A percentile compares a stretch with the other conserved stretches of the same genome.
These are phyloP conservation scores for Fusarium hainanense DNA, from an alignment of 2,329 filamentous ascomycete species.

Conservation along the genomic window DNA sequence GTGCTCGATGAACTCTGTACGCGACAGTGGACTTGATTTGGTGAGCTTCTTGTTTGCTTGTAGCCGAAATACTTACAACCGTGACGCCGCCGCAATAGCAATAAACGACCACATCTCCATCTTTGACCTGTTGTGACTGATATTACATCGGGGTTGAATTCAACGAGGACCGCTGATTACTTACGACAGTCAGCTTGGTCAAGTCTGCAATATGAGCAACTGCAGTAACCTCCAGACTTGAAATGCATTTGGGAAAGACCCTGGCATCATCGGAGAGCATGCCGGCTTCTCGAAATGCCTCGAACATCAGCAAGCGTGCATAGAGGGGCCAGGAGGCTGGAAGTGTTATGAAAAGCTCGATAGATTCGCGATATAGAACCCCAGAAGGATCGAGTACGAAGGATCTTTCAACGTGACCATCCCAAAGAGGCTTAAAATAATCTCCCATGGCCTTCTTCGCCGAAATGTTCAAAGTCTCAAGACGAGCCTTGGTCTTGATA, in stretches of 20 bases:
- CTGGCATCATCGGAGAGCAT: neutral
- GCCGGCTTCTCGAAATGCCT: neutral
- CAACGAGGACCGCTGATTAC: too few species aligned
- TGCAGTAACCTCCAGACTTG: neutral
- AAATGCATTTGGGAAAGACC: neutral
- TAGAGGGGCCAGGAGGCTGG: neutral
- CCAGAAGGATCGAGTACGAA: neutral
- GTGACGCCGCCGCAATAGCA: neutral
- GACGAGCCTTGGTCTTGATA: accelerated
- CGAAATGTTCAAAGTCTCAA: accelerated
- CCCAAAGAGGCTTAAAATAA: neutral
- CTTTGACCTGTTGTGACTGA: neutral
- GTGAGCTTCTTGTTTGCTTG: neutral
- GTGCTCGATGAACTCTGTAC: neutral
- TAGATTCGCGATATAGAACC: neutral
- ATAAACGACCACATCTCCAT: neutral
- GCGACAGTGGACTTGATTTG: neutral
- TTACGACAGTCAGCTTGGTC: neutral
- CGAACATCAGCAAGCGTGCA: neutral
- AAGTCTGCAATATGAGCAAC: neutral
- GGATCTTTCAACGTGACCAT: neutral
- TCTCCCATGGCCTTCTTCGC: neutral
- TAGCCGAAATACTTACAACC: neutral
- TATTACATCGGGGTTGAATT: neutral
- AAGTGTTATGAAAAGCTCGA: neutral